Conservation (phyloP, 371 early-diverging fungal genomes). For the Ordospora pajunii region DNA sequence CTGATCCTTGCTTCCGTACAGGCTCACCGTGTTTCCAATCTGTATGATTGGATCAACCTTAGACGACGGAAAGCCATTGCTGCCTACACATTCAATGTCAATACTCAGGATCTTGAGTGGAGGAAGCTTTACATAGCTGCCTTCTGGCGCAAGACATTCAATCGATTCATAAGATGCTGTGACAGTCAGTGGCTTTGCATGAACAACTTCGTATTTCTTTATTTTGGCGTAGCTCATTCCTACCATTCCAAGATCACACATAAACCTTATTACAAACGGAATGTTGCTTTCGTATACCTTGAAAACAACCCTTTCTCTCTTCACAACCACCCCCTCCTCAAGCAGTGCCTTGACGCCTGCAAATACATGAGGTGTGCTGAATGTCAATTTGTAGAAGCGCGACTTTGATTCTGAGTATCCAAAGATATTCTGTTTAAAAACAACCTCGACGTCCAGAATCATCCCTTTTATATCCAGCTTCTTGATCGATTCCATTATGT, state of each 20-base stretch:
- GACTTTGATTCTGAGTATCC: constrained; percentile 63
- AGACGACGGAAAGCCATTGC: constrained; percentile 89
- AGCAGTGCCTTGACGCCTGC: constrained; percentile 60
- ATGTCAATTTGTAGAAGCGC: constrained; percentile 61
- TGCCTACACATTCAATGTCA: constrained; percentile 97
- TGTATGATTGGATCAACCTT: constrained; percentile 92
- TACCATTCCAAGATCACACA: constrained; percentile 83
- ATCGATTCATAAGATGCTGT: constrained; percentile 66
- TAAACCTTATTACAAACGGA: constrained; percentile 78
- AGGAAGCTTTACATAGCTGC: constrained; percentile 80
- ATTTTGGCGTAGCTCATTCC: constrained; percentile 69
- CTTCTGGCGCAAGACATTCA: constrained; percentile 73
- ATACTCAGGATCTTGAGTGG: constrained; percentile 88
- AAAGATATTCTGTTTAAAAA: constrained; percentile 68
- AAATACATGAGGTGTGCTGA: constrained; percentile 60
- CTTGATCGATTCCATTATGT: constrained; percentile 8
- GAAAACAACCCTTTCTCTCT: constrained; percentile 28
- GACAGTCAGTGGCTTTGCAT: constrained; percentile 68
- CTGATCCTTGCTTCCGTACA: constrained; percentile 73
- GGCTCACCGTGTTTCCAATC: constrained; percentile 81
- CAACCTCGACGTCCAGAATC: constrained; percentile 64
- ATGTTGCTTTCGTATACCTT: constrained; percentile 80
- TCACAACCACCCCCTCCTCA: constrained; percentile 22
- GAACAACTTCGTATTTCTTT: constrained; percentile 15
- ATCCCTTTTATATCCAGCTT: constrained; percentile 31